Percentiles rank a stretch among this genome's conserved stretches.
These are phyloP conservation scores for Eucalyptus marginata DNA, from an alignment of 345 rosid species.

Conservation along the genomic window DNA sequence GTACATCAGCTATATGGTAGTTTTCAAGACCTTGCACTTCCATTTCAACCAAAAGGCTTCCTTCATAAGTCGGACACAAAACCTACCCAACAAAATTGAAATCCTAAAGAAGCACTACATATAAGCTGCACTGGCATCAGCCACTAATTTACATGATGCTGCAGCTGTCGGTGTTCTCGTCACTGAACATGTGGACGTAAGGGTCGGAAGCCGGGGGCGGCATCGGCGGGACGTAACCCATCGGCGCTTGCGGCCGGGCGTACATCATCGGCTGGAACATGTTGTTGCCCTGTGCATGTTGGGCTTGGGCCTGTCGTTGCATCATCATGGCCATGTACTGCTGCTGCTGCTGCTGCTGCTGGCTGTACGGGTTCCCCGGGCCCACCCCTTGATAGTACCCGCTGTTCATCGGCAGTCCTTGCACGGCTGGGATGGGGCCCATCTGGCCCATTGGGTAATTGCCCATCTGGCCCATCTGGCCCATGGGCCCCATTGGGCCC, in stretches of 20 bases:
- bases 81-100: background rate
- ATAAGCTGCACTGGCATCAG: background rate
- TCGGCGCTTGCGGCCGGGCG: constrained; percentile 42
- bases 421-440: constrained; percentile 46
- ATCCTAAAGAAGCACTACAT: background rate
- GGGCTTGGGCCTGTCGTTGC: constrained; percentile 16
- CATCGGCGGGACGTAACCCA: constrained; percentile 54
- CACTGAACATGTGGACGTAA: constrained; percentile 65
- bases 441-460: constrained; percentile 18
- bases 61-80: background rate
- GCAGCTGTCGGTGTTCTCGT: constrained; percentile 85
- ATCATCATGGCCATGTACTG: constrained; percentile 63
- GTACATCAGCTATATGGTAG: background rate
- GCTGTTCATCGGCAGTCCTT: constrained; percentile 65
- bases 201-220: constrained; percentile 36
- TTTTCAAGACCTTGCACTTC: background rate
- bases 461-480: constrained; percentile 28
- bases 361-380: constrained; percentile 40
- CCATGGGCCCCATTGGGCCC: constrained; percentile 25
- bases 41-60: background rate
- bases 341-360: background rate
- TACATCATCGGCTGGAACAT: constrained; percentile 93
- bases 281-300: constrained; percentile 25
- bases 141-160: constrained; percentile 54
- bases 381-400: constrained; percentile 40